These are phyloP conservation scores for Trametes elegans DNA, from an alignment of 768 basidiomycete genomes.

Conservation along the genomic window DNA sequence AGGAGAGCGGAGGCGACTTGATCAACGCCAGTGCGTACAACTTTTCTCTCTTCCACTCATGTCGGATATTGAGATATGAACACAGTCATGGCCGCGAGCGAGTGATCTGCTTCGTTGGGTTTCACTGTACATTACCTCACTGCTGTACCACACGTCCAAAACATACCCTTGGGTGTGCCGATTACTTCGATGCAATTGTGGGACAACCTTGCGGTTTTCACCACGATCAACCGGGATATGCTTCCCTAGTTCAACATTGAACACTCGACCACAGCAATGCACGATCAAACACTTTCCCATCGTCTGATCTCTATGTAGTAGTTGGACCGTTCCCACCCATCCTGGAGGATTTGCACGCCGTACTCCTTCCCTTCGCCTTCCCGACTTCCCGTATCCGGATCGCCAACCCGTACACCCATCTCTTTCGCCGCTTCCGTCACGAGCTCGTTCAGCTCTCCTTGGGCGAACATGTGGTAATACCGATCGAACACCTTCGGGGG, in stretches of 20 bases:
- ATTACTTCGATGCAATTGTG: too few relatives aligned
- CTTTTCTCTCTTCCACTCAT: slow-evolving; percentile 1
- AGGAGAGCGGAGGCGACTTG: slow-evolving; percentile 89
- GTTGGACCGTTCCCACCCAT: slow-evolving; percentile 88
- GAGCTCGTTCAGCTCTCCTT: slow-evolving; percentile 70
- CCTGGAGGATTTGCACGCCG: slow-evolving; percentile 67
- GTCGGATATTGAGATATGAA: slow-evolving; percentile 8
- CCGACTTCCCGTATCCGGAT: slow-evolving; percentile 6
- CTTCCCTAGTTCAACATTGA: too few relatives aligned
- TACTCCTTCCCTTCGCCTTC: slow-evolving; percentile 2
- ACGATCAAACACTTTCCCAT: too few relatives aligned
- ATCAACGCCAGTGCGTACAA: slow-evolving; percentile 89
- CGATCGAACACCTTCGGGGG: slow-evolving; percentile 64
- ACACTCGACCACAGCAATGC: too few relatives aligned
- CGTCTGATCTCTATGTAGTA: slow-evolving; percentile 76
- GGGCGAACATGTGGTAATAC: slow-evolving; percentile 95
- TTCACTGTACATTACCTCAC: slow-evolving; percentile 28
- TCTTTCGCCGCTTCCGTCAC: slow-evolving; percentile 59
- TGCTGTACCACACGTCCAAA: slow-evolving; percentile 17
- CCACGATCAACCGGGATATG: too few relatives aligned
- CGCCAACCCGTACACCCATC: slow-evolving; percentile 53
- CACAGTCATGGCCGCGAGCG: slow-evolving; percentile 90
- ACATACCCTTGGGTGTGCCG: slow-evolving; percentile 9
- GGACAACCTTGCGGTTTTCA: too few relatives aligned
- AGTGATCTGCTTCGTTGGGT: slow-evolving; percentile 44